phyloP scores from a whole-genome alignment of 2,329 filamentous ascomycete species.

The Curvularia sp. region DNA sequence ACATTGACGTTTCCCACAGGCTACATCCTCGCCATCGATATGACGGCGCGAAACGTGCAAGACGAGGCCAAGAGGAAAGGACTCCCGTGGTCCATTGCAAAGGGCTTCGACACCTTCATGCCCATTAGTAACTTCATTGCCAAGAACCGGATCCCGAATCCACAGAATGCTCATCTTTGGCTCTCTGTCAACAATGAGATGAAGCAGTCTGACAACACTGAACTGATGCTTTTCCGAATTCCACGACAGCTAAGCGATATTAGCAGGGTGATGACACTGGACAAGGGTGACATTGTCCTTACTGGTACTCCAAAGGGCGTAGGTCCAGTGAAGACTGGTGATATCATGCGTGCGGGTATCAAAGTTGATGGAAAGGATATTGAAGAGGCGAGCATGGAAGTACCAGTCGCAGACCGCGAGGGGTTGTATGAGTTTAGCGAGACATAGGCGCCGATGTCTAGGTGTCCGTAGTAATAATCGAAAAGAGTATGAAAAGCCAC shows the following conservation, averaged over 20 bases:
- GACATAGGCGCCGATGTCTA: slow-evolving; percentile 45
- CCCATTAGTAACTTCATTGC: slow-evolving; percentile 83
- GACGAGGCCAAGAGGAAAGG: slow-evolving; percentile 97
- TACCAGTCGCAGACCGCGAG: slow-evolving; percentile 79
- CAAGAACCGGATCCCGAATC: slow-evolving; percentile 81
- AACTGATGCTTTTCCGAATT: slow-evolving; percentile 91
- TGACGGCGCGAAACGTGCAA: slow-evolving; percentile 95
- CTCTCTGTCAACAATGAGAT: slow-evolving; percentile 81
- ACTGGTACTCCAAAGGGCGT: slow-evolving; percentile 99
- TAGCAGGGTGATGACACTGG: slow-evolving; percentile 90
- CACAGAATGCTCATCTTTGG: slow-evolving; percentile 86
- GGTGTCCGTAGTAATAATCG: not conserved
- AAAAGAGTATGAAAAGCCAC: not conserved
- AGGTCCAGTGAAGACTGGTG: slow-evolving; percentile 81
- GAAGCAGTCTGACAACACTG: slow-evolving; percentile 86
- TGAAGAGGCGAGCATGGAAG: slow-evolving; percentile 83
- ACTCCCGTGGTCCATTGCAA: slow-evolving; percentile 93
- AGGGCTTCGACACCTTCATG: slow-evolving; percentile 97
- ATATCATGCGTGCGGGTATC: slow-evolving; percentile 85
- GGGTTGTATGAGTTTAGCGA: slow-evolving; percentile 75
- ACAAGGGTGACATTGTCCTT: slow-evolving; percentile 89
- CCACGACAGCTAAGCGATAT: slow-evolving; percentile 89
- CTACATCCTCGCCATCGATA: slow-evolving; percentile 92
- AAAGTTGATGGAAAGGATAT: slow-evolving; percentile 81
- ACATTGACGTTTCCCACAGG: slow-evolving; percentile 55